Evolutionary conservation across 2,329 filamentous ascomycete species (phyloP).

Genomic region (Talaromyces sp.): DNA sequence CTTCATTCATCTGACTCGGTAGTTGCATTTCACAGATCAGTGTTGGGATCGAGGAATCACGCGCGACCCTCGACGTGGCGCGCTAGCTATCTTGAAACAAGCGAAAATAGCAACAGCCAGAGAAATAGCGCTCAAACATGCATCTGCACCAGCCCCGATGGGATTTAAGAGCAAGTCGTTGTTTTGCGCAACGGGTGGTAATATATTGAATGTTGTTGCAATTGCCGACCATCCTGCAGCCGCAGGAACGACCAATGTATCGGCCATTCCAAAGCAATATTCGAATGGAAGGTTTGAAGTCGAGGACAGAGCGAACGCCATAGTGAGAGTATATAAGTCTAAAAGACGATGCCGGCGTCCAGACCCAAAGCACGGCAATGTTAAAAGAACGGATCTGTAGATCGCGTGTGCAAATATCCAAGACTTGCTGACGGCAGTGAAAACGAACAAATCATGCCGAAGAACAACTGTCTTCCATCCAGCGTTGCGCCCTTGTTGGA

Average conservation of each 20-base stretch:
- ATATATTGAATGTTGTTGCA: background rate
- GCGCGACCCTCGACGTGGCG: background rate
- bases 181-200: background rate
- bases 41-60: too few relatives aligned
- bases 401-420: conserved; percentile 22
- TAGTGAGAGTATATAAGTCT: conserved; percentile 15
- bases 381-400: conserved; percentile 21
- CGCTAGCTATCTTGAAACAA: background rate
- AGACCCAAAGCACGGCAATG: conserved; percentile 20
- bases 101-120: background rate
- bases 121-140: background rate
- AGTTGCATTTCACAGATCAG: too few relatives aligned
- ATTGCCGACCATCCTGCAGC: background rate
- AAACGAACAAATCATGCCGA: conserved; percentile 18
- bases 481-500: conserved; percentile 10
- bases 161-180: background rate
- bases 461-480: conserved; percentile 19
- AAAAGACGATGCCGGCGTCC: conserved; percentile 20
- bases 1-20: too few relatives aligned
- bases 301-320: background rate
- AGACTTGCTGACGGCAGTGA: conserved; percentile 20
- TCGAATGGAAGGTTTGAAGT: background rate
- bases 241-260: background rate
- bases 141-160: background rate
- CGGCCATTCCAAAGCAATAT: conserved; percentile 1